Evolutionary conservation across 345 rosid species (phyloP), one percentile per base, ranked within the genome.

Genomic region (Reutealis trisperma): DNA sequence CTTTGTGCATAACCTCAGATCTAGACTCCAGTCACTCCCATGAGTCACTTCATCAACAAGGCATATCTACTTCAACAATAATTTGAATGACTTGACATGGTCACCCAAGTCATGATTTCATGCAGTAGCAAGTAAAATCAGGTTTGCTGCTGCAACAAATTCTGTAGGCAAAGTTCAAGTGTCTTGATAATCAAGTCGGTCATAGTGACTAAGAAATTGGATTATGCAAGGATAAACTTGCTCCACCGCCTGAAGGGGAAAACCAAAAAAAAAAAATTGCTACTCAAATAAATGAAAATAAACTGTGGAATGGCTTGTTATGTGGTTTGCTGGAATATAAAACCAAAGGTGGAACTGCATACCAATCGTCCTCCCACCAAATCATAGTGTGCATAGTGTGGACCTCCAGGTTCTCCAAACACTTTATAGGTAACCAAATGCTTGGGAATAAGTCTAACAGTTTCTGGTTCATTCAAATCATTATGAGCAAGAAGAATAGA

Each of bases 181-280:
- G 51, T 64, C 73, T 54, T 63, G 72, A 47, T 71, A 71, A 68
- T 82, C 83, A 78, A 72, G 81, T 59, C 34, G 73, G 80, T 94
- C 98, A 63, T 88, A 72, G 49, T 62, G 69, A 83, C 83, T 73
- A 64, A 96, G 94, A 80, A 93, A 96, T 71, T 93, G 81, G 32
- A 92, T 72, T 84, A 92, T 87, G 77, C 87, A 90, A 27, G 99
- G 97, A 84, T 93, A 96, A 59, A 96, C 82, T 87, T 93, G 96
- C 84, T 93, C 91, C 91, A 86, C 87, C 0, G 97, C 99, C 99
- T 96, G 93, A 81, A 80, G 54, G 71, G 60, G 27, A 54, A 67
- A 37, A 42, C 49, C 25, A 27, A 27, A 19, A 21, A 67, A 51
- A 60, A 55, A 63, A 55, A 41, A 32, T 47, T 45, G 67, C 21